Evolutionary conservation across 2,329 filamentous ascomycete genomes (phyloP).

Genomic region (Fusarium tricinctum): DNA sequence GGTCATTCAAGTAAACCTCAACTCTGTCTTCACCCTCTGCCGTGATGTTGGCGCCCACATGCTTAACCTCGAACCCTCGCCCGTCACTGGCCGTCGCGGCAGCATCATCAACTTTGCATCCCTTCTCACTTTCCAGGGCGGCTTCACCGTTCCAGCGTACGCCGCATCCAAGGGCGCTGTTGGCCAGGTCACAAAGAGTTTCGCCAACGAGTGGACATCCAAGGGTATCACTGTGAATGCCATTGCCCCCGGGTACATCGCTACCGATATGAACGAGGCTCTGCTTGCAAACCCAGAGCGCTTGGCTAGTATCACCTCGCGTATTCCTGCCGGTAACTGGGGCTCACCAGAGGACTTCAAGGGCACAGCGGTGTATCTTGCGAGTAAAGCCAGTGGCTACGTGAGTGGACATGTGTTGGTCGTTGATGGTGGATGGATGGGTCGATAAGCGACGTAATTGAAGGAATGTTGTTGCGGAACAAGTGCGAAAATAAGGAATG

Average conservation of each 20-base stretch:
- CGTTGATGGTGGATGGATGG: constrained; percentile 96
- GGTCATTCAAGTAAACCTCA: constrained; percentile 90
- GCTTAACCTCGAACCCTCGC: constrained; percentile 68
- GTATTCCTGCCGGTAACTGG: constrained; percentile 89
- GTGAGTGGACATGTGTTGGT: constrained; percentile 85
- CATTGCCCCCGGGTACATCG: constrained; percentile 90
- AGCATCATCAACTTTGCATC: constrained; percentile 88
- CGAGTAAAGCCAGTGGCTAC: constrained; percentile 82
- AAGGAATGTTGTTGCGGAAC: neutral
- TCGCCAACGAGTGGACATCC: constrained; percentile 89
- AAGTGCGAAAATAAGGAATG: constrained; percentile 16
- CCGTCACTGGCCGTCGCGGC: constrained; percentile 69
- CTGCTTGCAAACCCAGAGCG: constrained; percentile 79
- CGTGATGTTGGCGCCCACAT: constrained; percentile 85
- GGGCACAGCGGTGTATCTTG: constrained; percentile 82
- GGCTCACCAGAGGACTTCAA: constrained; percentile 89
- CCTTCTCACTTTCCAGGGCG: constrained; percentile 87
- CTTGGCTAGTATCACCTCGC: constrained; percentile 78
- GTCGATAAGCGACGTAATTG: constrained; percentile 64
- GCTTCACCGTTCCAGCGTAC: constrained; percentile 89
- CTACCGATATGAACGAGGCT: constrained; percentile 93
- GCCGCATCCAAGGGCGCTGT: constrained; percentile 89
- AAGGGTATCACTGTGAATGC: constrained; percentile 87
- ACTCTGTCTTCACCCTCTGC: constrained; percentile 81
- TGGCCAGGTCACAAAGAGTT: constrained; percentile 84